Evolutionary conservation across 2,329 filamentous ascomycete genomes (phyloP).

Genomic region (Westerdykella aurantiaca): DNA sequence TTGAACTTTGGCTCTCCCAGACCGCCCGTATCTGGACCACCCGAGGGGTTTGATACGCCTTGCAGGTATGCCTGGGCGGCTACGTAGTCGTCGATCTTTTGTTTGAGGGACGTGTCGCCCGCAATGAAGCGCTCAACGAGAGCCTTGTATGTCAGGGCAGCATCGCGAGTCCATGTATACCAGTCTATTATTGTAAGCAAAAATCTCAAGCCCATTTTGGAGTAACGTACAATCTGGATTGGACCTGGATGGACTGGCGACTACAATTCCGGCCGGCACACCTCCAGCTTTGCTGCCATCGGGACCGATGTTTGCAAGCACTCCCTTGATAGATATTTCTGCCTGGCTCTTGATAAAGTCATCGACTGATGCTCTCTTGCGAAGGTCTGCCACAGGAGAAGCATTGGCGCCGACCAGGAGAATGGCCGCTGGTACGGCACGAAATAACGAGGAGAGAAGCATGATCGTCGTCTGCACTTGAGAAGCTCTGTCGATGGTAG

Average conservation of each 20-base stretch:
- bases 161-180: conserved; percentile 74
- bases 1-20: conserved; percentile 71
- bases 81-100: conserved; percentile 62
- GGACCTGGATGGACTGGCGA: conserved; percentile 51
- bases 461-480: conserved; percentile 3
- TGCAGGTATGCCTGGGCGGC: conserved; percentile 61
- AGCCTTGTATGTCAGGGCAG: conserved; percentile 63
- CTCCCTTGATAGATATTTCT: conserved; percentile 46
- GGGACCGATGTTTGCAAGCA: conserved; percentile 53
- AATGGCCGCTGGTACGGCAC: conserved; percentile 12
- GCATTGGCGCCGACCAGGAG: conserved; percentile 7
- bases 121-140: conserved; percentile 61
- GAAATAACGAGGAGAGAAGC: conserved; percentile 12
- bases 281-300: conserved; percentile 45
- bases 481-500: too few species aligned
- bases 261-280: conserved; percentile 47
- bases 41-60: conserved; percentile 63
- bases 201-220: not conserved
- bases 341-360: conserved; percentile 42
- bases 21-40: conserved; percentile 45
- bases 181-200: conserved; percentile 50
- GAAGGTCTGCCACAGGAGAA: conserved; percentile 7
- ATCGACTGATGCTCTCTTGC: conserved; percentile 12
- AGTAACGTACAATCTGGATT: conserved; percentile 49
- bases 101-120: conserved; percentile 55